phyloP scores from a whole-genome alignment of 345 rosid genomes.

The Melaleuca quinquenervia region DNA sequence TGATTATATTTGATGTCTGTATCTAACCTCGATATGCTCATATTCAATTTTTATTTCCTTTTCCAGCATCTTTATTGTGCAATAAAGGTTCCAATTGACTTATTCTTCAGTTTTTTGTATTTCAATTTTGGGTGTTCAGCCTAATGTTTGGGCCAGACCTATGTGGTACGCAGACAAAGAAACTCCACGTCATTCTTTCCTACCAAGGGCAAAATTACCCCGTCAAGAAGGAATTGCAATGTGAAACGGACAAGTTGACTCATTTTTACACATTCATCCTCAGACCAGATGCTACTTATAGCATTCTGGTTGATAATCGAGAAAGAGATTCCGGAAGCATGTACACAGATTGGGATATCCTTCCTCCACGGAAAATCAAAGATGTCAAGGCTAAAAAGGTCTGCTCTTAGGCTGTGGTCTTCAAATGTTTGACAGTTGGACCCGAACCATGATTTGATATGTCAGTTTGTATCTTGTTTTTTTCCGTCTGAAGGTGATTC shows the following conservation, averaged over 20 bases:
- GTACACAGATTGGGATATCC: constrained; percentile 94
- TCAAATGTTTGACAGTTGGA: not conserved
- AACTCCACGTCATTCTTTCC: constrained; percentile 78
- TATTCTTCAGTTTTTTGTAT: not conserved
- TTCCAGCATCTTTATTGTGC: not conserved
- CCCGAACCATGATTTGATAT: not conserved
- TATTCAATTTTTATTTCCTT: not conserved
- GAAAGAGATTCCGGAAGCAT: constrained; percentile 90
- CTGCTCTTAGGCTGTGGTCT: not conserved
- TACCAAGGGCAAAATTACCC: constrained; percentile 98
- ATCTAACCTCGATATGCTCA: not conserved
- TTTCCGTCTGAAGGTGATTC: not conserved
- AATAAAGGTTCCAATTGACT: not conserved
- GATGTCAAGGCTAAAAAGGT: constrained; percentile 81
- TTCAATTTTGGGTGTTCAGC: constrained; percentile 23
- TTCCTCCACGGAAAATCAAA: constrained; percentile 82
- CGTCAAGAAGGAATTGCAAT: constrained; percentile 71
- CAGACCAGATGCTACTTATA: constrained; percentile 85
- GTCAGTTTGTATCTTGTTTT: not conserved
- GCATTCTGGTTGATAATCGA: constrained; percentile 67
- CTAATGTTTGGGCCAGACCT: constrained; percentile 97
- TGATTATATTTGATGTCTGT: not conserved
- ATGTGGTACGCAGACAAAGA: constrained; percentile 86
- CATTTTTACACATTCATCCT: constrained; percentile 95
- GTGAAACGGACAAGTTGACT: constrained; percentile 85